phyloP scores from a whole-genome alignment of 768 basidiomycete genomes.

The Pholiota molesta region DNA sequence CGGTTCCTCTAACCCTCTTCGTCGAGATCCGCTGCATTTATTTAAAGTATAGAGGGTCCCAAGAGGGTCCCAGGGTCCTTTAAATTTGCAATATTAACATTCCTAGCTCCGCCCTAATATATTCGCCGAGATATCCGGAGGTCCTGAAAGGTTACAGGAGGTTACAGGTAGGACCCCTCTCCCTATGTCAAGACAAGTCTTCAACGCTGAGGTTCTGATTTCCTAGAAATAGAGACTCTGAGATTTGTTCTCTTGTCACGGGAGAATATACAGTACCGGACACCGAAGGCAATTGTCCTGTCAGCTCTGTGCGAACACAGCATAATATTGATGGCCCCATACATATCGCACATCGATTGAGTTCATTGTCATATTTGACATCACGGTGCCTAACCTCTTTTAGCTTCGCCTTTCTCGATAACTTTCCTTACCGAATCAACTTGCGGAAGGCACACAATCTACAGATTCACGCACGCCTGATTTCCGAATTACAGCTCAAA shows the following conservation, averaged over 20 bases:
- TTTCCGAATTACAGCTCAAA: conserved; percentile 37
- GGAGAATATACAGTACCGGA: conserved; percentile 12
- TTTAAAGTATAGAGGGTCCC: conserved; percentile 14
- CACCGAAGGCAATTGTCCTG: conserved; percentile 17
- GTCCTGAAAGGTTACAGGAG: conserved; percentile 5
- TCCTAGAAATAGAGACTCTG: conserved; percentile 8
- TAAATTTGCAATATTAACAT: conserved; percentile 20
- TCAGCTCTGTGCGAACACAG: conserved; percentile 12
- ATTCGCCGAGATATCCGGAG: conserved; percentile 20
- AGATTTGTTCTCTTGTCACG: conserved; percentile 19
- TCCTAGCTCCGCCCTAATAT: conserved; percentile 26
- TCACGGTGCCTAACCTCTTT: conserved; percentile 44
- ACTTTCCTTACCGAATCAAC: conserved; percentile 36
- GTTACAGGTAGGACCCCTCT: conserved; percentile 4
- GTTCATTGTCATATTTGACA: conserved; percentile 36
- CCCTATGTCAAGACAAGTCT: background rate
- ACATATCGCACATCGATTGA: conserved; percentile 24
- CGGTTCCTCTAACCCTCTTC: conserved; percentile 9
- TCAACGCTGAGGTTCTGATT: conserved; percentile 7
- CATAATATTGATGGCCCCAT: conserved; percentile 23
- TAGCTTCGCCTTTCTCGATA: conserved; percentile 37
- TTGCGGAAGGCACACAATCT: conserved; percentile 44
- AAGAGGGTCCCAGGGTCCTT: conserved; percentile 13
- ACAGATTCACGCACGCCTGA: conserved; percentile 38
- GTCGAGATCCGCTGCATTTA: conserved; percentile 18